phyloP scores from a whole-genome alignment of 208 protist species.

The Strigomonas culicis region DNA sequence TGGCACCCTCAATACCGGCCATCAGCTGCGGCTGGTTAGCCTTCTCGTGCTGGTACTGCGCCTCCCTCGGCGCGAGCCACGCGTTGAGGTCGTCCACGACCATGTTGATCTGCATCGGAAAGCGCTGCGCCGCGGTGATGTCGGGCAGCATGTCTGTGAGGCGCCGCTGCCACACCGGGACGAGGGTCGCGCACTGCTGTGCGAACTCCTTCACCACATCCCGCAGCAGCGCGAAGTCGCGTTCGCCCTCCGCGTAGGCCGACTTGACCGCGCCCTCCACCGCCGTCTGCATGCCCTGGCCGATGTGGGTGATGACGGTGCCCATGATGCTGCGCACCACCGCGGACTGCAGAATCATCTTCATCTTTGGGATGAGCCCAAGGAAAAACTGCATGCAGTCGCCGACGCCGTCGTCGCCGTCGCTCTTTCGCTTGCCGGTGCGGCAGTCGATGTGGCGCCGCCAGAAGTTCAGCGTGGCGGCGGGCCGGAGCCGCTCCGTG shows the following conservation, averaged over 20 bases:
- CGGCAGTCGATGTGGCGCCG: conserved; percentile 45
- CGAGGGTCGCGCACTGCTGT: conserved; percentile 30
- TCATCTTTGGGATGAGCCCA: conserved; percentile 58
- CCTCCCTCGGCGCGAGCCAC: conserved; percentile 54
- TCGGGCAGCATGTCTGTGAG: conserved; percentile 43
- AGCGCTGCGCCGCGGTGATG: conserved; percentile 54
- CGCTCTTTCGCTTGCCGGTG: conserved; percentile 16
- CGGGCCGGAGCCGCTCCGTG: conserved; percentile 48
- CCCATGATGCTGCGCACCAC: conserved; percentile 76
- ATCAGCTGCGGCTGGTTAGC: conserved; percentile 52
- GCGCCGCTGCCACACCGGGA: conserved; percentile 65
- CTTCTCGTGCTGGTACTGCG: conserved; percentile 32
- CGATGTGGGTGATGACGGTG: conserved; percentile 61
- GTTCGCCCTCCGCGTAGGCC: conserved; percentile 42
- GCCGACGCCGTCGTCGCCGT: conserved; percentile 22
- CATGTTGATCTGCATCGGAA: conserved; percentile 50
- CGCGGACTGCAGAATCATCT: conserved; percentile 51
- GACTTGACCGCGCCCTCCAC: conserved; percentile 47
- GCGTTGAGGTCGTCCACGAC: conserved; percentile 47
- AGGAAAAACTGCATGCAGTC: conserved; percentile 71
- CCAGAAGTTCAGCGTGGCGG: conserved; percentile 62
- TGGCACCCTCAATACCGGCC: conserved; percentile 51
- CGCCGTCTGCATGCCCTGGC: conserved; percentile 57
- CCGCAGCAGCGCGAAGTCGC: conserved; percentile 55
- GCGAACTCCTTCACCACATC: conserved; percentile 60